Percentiles rank a stretch among this genome's conserved stretches.
These are phyloP conservation scores for Trichophyton benhamiae DNA, from an alignment of 2,329 filamentous ascomycete species.

Conservation along the genomic window DNA sequence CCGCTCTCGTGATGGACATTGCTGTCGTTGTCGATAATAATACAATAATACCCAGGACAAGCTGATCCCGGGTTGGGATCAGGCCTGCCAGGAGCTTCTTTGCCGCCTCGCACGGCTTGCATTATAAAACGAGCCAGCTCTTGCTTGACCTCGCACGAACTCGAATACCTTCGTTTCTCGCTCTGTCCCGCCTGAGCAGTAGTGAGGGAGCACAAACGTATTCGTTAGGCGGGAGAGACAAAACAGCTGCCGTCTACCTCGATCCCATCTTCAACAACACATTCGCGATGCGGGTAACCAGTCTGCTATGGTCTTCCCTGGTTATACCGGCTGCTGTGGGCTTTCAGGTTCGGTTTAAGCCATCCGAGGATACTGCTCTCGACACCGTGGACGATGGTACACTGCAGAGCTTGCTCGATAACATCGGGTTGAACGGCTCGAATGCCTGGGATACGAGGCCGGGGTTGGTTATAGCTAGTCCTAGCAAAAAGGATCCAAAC, in stretches of 20 bases:
- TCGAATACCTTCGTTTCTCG: background rate
- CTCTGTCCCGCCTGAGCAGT: background rate
- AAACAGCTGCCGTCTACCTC: background rate
- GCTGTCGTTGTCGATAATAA: background rate
- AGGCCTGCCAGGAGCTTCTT: background rate
- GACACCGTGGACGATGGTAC: constrained; percentile 37
- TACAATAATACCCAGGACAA: too few species aligned
- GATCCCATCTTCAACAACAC: background rate
- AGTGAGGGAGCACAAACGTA: too few species aligned
- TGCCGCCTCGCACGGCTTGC: background rate
- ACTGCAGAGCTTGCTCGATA: constrained; percentile 43
- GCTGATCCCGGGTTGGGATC: background rate
- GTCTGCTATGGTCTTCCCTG: constrained; percentile 1
- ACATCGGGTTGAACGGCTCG: constrained; percentile 43
- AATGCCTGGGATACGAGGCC: constrained; percentile 38
- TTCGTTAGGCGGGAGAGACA: too few species aligned
- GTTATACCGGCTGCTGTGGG: background rate
- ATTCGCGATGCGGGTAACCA: background rate
- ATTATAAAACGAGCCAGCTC: background rate
- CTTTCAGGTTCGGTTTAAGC: background rate
- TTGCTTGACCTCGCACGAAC: background rate
- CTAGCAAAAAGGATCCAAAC: constrained; percentile 43
- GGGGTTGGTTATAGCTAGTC: constrained; percentile 46
- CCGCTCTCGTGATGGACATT: background rate
- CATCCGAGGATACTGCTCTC: constrained; percentile 20